These are phyloP conservation scores for Pistacia atlantica DNA, from an alignment of 345 rosid genomes.

Conservation along the genomic window DNA sequence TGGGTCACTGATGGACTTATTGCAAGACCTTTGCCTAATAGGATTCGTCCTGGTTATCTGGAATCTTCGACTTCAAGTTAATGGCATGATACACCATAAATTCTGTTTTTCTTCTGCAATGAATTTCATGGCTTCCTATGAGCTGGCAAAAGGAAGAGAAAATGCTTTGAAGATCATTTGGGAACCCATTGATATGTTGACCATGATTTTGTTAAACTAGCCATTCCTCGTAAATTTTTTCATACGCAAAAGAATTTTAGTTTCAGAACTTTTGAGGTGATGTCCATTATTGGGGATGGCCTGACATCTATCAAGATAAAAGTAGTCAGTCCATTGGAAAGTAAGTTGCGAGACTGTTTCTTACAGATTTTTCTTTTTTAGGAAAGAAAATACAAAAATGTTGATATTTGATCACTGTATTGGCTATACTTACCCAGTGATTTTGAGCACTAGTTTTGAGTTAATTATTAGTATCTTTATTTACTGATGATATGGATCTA, in stretches of 20 bases:
- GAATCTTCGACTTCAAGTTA: conserved; percentile 24
- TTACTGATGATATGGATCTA: background rate
- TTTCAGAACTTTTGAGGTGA: background rate
- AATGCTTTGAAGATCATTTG: background rate
- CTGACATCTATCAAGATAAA: background rate
- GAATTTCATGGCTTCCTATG: background rate
- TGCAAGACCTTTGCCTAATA: conserved; percentile 77
- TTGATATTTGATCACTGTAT: too few relatives aligned
- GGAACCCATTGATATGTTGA: background rate
- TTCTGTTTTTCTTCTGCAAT: background rate
- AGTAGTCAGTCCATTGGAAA: too few relatives aligned
- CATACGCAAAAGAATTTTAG: background rate
- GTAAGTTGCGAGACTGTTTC: too few relatives aligned
- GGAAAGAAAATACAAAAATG: too few relatives aligned
- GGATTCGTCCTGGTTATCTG: conserved; percentile 47
- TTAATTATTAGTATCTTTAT: too few relatives aligned
- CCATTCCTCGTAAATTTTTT: background rate
- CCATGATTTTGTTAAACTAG: background rate
- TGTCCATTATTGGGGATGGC: background rate
- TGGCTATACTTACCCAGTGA: too few relatives aligned
- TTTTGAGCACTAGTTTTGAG: background rate
- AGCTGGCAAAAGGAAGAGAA: background rate
- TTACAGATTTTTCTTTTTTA: too few relatives aligned
- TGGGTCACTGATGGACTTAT: conserved; percentile 89
- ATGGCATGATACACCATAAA: background rate